Conservation (phyloP, 2,329 filamentous ascomycete species). For the Xylariomycetidae sp. region DNA sequence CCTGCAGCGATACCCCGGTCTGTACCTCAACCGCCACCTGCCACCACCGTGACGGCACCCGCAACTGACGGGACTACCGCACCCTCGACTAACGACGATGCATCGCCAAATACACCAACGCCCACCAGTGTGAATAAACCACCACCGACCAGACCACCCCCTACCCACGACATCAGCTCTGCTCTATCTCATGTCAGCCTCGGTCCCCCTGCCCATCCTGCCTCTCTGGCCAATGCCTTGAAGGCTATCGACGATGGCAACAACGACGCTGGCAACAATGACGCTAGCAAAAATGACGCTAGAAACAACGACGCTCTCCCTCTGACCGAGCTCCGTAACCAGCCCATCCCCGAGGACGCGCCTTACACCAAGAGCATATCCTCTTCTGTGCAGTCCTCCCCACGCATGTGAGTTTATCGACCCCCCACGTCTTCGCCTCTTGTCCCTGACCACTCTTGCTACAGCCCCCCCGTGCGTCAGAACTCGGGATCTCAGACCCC, state of each 20-base stretch:
- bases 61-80: conserved; percentile 9
- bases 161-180: conserved; percentile 22
- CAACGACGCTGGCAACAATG: no score
- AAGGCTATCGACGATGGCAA: conserved; percentile 38
- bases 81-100: conserved; percentile 10
- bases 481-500: conserved; percentile 76
- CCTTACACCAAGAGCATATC: conserved; percentile 52
- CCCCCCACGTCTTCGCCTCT: neutral
- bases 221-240: conserved; percentile 37
- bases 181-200: conserved; percentile 23
- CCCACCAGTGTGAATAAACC: conserved; percentile 11
- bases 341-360: conserved; percentile 37
- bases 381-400: conserved; percentile 55
- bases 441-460: conserved; percentile 1
- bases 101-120: conserved; percentile 18
- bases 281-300: no score
- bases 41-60: conserved; percentile 8
- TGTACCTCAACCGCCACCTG: conserved; percentile 14
- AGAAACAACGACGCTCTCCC: no score
- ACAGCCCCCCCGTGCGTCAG: conserved; percentile 64
- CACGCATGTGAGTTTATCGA: conserved; percentile 49
- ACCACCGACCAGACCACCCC: no score
- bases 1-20: conserved; percentile 17
- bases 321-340: conserved; percentile 32
- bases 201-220: conserved; percentile 25